Evolutionary conservation across 2,329 filamentous ascomycete species (phyloP), one percentile per base, ranked within the genome.

Genomic region (Fusarium xylarioides): DNA sequence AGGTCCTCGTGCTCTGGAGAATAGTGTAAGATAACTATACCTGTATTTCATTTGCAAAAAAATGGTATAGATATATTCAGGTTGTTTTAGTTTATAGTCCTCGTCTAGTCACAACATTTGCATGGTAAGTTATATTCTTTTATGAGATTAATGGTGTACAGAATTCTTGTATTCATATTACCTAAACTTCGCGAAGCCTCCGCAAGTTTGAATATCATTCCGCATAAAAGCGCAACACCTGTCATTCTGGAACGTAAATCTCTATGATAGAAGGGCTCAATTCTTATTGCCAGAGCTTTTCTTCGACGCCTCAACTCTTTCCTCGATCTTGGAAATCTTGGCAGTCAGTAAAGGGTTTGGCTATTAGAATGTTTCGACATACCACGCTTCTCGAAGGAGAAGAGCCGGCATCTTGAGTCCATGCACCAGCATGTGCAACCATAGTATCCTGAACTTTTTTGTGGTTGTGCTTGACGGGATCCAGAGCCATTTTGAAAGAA

Each of bases 11-110:
- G 4, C 10, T 30, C 8, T 16, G 7, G 2, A 30, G 8, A 8
- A 21, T 21, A 21, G 26, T 47, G 19, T 21, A 47, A 21, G 26
- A 21, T 47, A 10, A 28, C 19, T 21, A 2, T 43, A 16, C n/a
- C 40, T 1, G 5, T 43, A 43, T 43, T 43, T 43, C 3, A 10
- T 2, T 47, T 16, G 1, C 10, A 16, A 11, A 4, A 12, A 6
- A 7, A 7, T 28, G 5, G 3, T 11, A 5, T 12, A 30, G 21
- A 15, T 49, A 12, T 3, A 9, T 3, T 0, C 7, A n/a, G 15
- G 7, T 16, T 18, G 11, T 18, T 32, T 11, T 30, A 32, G 2
- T n/a, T 18, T 21, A 4, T 6, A n/a, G 2, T 49, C 21, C 15
- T 49, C 10, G 46, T 18, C 11, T 49, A 23, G 11, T n/a, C 21